Conservation (phyloP, 176 grass and related monocot genomes). For the Oryza nivara region DNA sequence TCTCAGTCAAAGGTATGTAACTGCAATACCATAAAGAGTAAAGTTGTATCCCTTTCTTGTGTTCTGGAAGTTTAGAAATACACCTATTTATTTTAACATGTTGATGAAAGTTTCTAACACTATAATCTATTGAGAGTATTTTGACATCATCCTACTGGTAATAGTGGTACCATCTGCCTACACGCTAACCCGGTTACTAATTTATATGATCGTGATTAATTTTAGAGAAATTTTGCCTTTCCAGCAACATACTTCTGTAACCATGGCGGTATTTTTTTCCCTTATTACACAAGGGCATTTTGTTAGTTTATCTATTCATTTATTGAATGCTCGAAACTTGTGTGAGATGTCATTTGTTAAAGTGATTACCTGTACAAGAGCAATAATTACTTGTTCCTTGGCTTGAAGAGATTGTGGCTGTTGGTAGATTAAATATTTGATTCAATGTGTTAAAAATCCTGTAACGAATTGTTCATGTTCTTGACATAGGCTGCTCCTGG, state of each 20-base stretch:
- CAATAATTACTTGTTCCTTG: conserved; percentile 12
- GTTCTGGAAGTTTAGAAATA: conserved; percentile 27
- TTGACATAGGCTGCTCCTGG: conserved; percentile 4
- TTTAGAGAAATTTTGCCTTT: background rate
- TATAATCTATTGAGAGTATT: conserved; percentile 12
- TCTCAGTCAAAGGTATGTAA: conserved; percentile 65
- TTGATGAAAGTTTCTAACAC: background rate
- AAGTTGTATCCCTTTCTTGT: conserved; percentile 20
- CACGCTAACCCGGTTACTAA: background rate
- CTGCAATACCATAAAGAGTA: conserved; percentile 20
- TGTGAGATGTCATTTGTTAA: conserved; percentile 5
- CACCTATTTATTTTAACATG: conserved; percentile 5
- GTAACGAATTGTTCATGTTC: conserved; percentile 32
- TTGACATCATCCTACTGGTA: conserved; percentile 1
- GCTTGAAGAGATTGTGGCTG: conserved; percentile 2
- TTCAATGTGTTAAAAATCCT: conserved; percentile 24
- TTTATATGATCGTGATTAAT: conserved; percentile 1
- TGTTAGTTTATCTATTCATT: conserved; percentile 20
- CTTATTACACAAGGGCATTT: background rate
- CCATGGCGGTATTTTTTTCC: background rate
- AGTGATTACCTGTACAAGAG: background rate
- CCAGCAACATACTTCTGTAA: background rate
- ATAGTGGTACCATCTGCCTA: background rate
- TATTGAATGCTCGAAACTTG: conserved; percentile 10
- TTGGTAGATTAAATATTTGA: conserved; percentile 25